Evolutionary conservation across 495 filamentous ascomycete species (phyloP), one percentile per base, ranked within the genome.

Genomic region (Podospora tetraspora): DNA sequence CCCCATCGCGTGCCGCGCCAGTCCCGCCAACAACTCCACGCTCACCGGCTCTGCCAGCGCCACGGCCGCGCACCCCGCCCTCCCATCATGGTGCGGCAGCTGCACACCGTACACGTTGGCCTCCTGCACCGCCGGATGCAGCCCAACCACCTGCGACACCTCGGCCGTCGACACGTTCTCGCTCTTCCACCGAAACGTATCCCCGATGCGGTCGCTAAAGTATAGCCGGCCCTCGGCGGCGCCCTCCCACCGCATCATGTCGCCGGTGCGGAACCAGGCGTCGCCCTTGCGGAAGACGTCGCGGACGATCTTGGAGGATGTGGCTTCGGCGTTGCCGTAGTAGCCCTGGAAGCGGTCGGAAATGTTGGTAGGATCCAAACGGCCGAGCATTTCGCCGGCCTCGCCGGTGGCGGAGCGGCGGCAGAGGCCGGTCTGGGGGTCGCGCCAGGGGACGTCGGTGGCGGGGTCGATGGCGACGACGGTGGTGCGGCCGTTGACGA

Each of bases 161-260:
- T 96, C 94, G 19, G 88, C 88, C 1, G 93, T 94, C 7, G 88
- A 90, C 4, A 97, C 92, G 62, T 97, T 98, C 78, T 98, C 94
- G 62, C 86, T 88, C 81, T 96, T 97, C 94, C 94, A 98, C n/a
- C 94, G 88, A 80, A 91, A 98, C 0, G 94, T 97, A 73, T 98
- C 94, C 30, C 94, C 94, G 32, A 98, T 89, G 7, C 93, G 88
- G 76, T 98, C 94, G 61, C 86, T 84, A 79, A 98, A 98, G 78
- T 85, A 97, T 82, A 89, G 88, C 11, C 88, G 83, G 1, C 92
- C 91, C 63, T 96, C 89, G 0, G 66, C 64, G 63, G 94, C 88
- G 0, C 68, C 65, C 67, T 92, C 90, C 80, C 84, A 87, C 29
- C 85, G 83, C n/a, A 97, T 75, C 13, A 97, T 82, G 73, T 98